phyloP scores from a whole-genome alignment of 495 filamentous ascomycete species.

The Xylaria palmicola region DNA sequence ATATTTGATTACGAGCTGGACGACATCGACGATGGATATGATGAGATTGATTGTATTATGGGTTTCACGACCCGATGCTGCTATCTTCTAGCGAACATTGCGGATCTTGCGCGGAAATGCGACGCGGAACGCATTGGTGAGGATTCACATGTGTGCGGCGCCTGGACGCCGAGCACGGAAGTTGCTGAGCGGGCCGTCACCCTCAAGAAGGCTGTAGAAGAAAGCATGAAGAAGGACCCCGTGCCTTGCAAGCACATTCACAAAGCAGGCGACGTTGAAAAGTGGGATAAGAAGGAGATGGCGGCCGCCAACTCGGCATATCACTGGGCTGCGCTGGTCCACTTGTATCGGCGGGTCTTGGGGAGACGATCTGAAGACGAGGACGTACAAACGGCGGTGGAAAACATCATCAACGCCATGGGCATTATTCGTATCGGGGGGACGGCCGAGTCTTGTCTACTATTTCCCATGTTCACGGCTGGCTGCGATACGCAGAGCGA shows the following conservation, averaged over 20 bases:
- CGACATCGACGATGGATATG: constrained; percentile 57
- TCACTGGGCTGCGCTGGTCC: constrained; percentile 75
- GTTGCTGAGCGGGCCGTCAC: constrained; percentile 53
- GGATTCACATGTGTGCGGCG: constrained; percentile 21
- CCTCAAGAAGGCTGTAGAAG: constrained; percentile 54
- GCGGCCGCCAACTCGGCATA: constrained; percentile 78
- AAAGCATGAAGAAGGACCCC: constrained; percentile 40
- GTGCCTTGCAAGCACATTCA: constrained; percentile 50
- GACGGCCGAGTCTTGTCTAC: constrained; percentile 70
- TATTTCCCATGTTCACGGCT: constrained; percentile 85
- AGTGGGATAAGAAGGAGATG: constrained; percentile 63
- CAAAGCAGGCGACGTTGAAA: constrained; percentile 43
- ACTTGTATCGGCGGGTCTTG: constrained; percentile 73
- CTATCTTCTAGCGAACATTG: constrained; percentile 70
- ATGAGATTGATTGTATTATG: constrained; percentile 74
- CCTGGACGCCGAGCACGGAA: constrained; percentile 61
- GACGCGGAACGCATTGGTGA: constrained; percentile 61
- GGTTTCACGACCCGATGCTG: constrained; percentile 74
- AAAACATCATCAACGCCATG: constrained; percentile 60
- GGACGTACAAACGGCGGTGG: constrained; percentile 63
- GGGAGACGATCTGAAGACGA: constrained; percentile 53
- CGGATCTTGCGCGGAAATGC: constrained; percentile 67
- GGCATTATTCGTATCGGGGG: constrained; percentile 63
- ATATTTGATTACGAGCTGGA: constrained; percentile 48
- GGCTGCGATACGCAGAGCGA: constrained; percentile 68